phyloP scores from a whole-genome alignment of 768 basidiomycete species.

The Leccinum subgranulosum region DNA sequence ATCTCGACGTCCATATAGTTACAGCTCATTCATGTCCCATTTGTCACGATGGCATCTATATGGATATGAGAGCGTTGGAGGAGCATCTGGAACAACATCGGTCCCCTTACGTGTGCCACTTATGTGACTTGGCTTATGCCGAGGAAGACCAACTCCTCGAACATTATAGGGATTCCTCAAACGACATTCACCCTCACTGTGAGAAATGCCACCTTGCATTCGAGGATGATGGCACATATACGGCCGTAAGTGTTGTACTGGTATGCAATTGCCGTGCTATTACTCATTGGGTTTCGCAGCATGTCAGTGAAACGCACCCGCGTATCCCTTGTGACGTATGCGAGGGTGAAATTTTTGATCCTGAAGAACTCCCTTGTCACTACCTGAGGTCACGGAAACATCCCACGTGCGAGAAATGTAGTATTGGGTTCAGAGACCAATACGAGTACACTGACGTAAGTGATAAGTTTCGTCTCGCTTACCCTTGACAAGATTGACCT shows the following conservation, averaged over 20 bases:
- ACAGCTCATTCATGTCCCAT: slow-evolving; percentile 32
- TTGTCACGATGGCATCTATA: slow-evolving; percentile 31
- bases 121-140: slow-evolving; percentile 22
- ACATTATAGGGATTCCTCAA: slow-evolving; percentile 39
- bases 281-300: slow-evolving; percentile 29
- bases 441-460: slow-evolving; percentile 28
- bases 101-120: slow-evolving; percentile 22
- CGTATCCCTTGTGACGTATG: slow-evolving; percentile 34
- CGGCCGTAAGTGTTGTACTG: slow-evolving; percentile 25
- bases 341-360: slow-evolving; percentile 21
- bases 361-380: slow-evolving; percentile 21
- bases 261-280: not conserved
- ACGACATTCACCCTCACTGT: slow-evolving; percentile 37
- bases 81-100: slow-evolving; percentile 32
- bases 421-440: slow-evolving; percentile 26
- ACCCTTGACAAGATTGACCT: slow-evolving; percentile 9
- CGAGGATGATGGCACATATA: slow-evolving; percentile 27
- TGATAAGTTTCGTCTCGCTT: not conserved
- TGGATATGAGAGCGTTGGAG: slow-evolving; percentile 22
- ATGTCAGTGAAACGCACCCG: slow-evolving; percentile 36
- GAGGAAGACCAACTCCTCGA: slow-evolving; percentile 35
- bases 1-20: slow-evolving; percentile 30
- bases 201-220: slow-evolving; percentile 33
- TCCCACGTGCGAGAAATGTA: slow-evolving; percentile 27
- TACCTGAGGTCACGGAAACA: slow-evolving; percentile 27